Conservation (phyloP, 768 basidiomycete species). For the Mycena olivaceomarginata region DNA sequence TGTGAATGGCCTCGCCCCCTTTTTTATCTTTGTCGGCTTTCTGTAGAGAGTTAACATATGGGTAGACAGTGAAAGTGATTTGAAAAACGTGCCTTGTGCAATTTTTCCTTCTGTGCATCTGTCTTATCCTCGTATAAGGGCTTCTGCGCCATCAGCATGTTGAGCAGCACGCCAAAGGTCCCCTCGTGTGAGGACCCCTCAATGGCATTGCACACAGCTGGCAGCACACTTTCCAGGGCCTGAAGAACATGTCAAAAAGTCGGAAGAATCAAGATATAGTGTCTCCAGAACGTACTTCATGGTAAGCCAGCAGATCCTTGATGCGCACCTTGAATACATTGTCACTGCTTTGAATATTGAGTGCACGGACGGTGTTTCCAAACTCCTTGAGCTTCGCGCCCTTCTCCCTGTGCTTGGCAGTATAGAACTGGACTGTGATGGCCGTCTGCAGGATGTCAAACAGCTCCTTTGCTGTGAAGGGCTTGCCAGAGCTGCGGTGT, state of each 20-base stretch:
- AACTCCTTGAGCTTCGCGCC: background rate
- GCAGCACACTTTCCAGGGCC: background rate
- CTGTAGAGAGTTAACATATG: background rate
- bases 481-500: no score
- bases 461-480: no score
- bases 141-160: background rate
- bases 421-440: background rate
- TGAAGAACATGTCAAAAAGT: background rate
- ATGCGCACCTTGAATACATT: background rate
- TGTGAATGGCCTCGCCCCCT: background rate
- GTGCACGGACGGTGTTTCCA: background rate
- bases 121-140: background rate
- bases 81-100: background rate
- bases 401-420: background rate
- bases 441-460: background rate
- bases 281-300: background rate
- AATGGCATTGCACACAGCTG: background rate
- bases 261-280: background rate
- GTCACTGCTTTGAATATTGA: background rate
- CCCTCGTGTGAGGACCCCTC: background rate
- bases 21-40: conserved; percentile 4
- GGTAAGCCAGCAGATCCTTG: background rate
- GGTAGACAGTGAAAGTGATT: background rate
- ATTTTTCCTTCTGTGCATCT: conserved; percentile 8
- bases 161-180: conserved; percentile 1